These are phyloP conservation scores for Leccinum truebloodii DNA, from an alignment of 768 basidiomycete species.

Conservation along the genomic window DNA sequence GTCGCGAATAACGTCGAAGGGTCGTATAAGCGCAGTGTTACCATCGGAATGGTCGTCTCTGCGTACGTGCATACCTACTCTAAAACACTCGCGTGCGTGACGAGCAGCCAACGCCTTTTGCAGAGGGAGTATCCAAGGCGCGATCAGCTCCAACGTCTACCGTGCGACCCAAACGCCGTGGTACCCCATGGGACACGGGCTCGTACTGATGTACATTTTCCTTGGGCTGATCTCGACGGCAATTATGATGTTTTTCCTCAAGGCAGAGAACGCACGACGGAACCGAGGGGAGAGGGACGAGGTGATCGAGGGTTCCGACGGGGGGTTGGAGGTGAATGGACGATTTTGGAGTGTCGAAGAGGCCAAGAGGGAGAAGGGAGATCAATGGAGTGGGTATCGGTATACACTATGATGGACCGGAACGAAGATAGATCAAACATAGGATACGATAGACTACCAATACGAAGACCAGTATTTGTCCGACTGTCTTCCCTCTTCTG, in stretches of 20 bases:
- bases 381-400: slow-evolving; percentile 74
- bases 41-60: slow-evolving; percentile 68
- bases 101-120: neutral
- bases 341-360: slow-evolving; percentile 58
- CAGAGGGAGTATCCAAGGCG: slow-evolving; percentile 77
- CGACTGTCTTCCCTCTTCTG: neutral
- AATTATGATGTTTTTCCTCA: slow-evolving; percentile 44
- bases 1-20: slow-evolving; percentile 75
- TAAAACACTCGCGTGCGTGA: neutral
- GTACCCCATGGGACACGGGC: slow-evolving; percentile 60
- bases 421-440: neutral
- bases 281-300: slow-evolving; percentile 72
- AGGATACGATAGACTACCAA: neutral
- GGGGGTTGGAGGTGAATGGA: slow-evolving; percentile 51
- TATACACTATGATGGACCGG: slow-evolving; percentile 53
- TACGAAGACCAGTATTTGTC: neutral
- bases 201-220: slow-evolving; percentile 73
- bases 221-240: slow-evolving; percentile 56
- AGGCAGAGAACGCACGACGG: slow-evolving; percentile 64
- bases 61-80: slow-evolving; percentile 41
- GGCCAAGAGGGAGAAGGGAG: slow-evolving; percentile 69
- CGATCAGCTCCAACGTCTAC: slow-evolving; percentile 79
- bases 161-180: slow-evolving; percentile 65
- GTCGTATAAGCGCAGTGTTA: slow-evolving; percentile 72
- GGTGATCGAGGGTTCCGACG: slow-evolving; percentile 46